Evolutionary conservation across 176 grass and related monocot genomes (phyloP).

Genomic region (Pontederia crassipes): DNA sequence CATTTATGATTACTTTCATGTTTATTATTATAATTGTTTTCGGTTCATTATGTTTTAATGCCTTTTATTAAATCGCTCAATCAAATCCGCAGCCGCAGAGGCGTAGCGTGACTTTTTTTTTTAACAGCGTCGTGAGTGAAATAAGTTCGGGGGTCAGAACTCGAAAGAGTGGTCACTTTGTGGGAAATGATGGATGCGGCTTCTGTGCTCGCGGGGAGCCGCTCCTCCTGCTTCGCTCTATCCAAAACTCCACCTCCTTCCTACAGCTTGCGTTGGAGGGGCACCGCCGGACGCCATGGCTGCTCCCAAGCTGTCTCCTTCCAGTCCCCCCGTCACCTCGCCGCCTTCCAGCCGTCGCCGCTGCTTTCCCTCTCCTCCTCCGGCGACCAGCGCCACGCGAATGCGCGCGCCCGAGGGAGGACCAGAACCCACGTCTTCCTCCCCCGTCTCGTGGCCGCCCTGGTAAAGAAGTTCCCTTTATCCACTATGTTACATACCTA

Average conservation of each 20-base stretch:
- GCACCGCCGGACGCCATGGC: constrained; percentile 6
- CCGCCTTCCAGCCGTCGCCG: constrained; percentile 6
- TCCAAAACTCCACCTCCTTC: neutral
- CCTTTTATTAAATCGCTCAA: no score
- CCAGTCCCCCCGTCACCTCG: constrained; percentile 4
- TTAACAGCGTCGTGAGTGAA: no score
- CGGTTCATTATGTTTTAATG: no score
- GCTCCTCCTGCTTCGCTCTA: constrained; percentile 5
- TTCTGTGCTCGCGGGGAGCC: constrained; percentile 24
- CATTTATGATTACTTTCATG: no score
- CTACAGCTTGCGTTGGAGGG: neutral
- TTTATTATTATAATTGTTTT: no score
- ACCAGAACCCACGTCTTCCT: constrained; percentile 18
- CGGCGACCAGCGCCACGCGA: neutral
- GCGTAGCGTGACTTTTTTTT: no score
- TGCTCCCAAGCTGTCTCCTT: neutral
- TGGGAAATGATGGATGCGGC: constrained; percentile 21
- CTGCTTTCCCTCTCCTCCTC: constrained; percentile 29
- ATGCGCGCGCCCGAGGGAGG: constrained; percentile 11
- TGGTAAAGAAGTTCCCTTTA: constrained; percentile 16
- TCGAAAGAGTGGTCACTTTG: no score
- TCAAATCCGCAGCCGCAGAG: no score
- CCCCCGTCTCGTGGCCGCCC: constrained; percentile 32
- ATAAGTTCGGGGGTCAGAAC: no score
- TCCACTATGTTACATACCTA: neutral